These are phyloP conservation scores for Citrullus amarus DNA, from an alignment of 306 rosid genomes.

Conservation along the genomic window DNA sequence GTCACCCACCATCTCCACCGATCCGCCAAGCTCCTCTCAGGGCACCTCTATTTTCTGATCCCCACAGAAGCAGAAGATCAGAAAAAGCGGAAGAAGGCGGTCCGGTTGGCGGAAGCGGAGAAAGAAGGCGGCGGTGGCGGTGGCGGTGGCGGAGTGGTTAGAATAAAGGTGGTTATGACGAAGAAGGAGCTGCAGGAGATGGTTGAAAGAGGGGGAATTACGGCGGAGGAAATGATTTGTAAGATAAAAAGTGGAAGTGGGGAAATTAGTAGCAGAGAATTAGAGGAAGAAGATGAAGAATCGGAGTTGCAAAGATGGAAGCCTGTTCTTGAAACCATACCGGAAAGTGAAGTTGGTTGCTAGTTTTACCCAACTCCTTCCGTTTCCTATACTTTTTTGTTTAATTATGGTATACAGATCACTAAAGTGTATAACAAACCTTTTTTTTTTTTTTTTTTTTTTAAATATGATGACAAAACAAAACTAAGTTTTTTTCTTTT, in stretches of 20 bases:
- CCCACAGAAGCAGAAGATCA: conserved; percentile 19
- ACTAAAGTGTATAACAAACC: background rate
- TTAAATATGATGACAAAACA: background rate
- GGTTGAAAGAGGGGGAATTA: conserved; percentile 44
- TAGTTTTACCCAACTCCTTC: conserved; percentile 23
- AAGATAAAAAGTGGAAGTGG: conserved; percentile 20
- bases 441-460: too few relatives aligned
- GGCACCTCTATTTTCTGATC: conserved; percentile 46
- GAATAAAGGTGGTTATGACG: conserved; percentile 62
- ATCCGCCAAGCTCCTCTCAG: conserved; percentile 32
- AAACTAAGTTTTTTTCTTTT: background rate
- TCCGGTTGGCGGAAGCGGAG: conserved; percentile 46
- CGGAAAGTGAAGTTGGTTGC: conserved; percentile 31
- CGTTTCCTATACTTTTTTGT: background rate
- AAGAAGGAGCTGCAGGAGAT: conserved; percentile 54
- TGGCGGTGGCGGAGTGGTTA: conserved; percentile 32
- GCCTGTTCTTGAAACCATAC: conserved; percentile 64
- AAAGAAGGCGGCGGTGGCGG: conserved; percentile 15
- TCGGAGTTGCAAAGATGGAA: conserved; percentile 37
- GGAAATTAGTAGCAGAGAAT: conserved; percentile 6
- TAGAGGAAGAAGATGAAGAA: conserved; percentile 7
- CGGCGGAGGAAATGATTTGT: conserved; percentile 38
- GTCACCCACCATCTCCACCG: conserved; percentile 37
- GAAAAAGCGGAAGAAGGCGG: conserved; percentile 40
- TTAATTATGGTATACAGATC: background rate